These are phyloP conservation scores for Jacaranda copaia DNA, from an alignment of 257 asterid genomes.

Conservation along the genomic window DNA sequence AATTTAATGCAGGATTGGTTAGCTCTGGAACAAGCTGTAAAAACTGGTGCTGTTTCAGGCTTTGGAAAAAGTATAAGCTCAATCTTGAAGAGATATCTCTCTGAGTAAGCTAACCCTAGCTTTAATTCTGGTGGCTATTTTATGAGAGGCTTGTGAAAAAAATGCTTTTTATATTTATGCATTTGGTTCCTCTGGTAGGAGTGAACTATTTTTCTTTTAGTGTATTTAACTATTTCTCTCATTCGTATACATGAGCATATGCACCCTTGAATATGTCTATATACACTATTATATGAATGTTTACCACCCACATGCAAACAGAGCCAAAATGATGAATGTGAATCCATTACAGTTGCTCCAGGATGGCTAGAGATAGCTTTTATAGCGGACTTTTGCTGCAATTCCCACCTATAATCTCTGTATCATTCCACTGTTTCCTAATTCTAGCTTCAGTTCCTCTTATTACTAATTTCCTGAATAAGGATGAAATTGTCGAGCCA, in stretches of 20 bases:
- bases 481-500: background rate
- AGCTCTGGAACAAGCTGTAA: slow-evolving; percentile 53
- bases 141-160: background rate
- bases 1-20: slow-evolving; percentile 50
- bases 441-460: background rate
- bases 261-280: background rate
- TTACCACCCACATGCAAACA: background rate
- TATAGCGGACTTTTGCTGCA: background rate
- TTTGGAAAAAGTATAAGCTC: slow-evolving; percentile 60
- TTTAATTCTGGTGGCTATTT: background rate
- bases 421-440: background rate
- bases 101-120: slow-evolving; percentile 47
- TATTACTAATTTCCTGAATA: background rate
- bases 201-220: background rate
- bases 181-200: background rate
- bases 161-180: background rate
- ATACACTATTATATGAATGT: background rate
- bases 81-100: slow-evolving; percentile 51
- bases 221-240: background rate
- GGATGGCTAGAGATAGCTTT: background rate
- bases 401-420: background rate
- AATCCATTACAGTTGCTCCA: background rate
- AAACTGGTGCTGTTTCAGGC: slow-evolving; percentile 46
- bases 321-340: background rate
- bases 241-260: background rate